Evolutionary conservation across 2,329 filamentous ascomycete species (phyloP).

Genomic region (Colletotrichum truncatum): DNA sequence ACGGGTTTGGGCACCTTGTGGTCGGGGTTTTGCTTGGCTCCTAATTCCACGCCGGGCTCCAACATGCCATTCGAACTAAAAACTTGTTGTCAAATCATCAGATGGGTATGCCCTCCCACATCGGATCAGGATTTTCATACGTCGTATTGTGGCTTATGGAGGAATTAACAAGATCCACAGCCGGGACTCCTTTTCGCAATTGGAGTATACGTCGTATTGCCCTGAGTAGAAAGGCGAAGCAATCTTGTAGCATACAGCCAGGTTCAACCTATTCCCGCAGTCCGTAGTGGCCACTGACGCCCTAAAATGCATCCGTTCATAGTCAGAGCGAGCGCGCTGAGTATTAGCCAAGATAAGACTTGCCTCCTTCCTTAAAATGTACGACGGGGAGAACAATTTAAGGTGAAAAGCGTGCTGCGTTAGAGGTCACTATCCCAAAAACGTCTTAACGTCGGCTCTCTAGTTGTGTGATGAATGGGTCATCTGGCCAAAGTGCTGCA

Average conservation of each 20-base stretch:
- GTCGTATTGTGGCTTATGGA: not conserved
- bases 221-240: not conserved
- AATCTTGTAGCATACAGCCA: not conserved
- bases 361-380: no score
- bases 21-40: not conserved
- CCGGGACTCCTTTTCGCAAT: not conserved
- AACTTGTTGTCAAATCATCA: slow-evolving; percentile 6
- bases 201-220: not conserved
- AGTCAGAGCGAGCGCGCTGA: no score
- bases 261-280: not conserved
- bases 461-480: not conserved
- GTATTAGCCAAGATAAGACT: no score
- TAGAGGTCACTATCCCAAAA: not conserved
- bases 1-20: not conserved
- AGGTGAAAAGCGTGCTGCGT: not conserved
- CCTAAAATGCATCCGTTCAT: no score
- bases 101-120: not conserved
- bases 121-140: not conserved
- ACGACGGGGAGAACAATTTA: no score
- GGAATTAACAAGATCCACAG: not conserved
- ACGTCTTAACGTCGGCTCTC: not conserved
- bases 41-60: not conserved
- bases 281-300: no score
- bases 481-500: not conserved
- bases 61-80: not conserved